phyloP scores from a whole-genome alignment of 2,329 filamentous ascomycete species.

The Pleurostoma richardsiae region DNA sequence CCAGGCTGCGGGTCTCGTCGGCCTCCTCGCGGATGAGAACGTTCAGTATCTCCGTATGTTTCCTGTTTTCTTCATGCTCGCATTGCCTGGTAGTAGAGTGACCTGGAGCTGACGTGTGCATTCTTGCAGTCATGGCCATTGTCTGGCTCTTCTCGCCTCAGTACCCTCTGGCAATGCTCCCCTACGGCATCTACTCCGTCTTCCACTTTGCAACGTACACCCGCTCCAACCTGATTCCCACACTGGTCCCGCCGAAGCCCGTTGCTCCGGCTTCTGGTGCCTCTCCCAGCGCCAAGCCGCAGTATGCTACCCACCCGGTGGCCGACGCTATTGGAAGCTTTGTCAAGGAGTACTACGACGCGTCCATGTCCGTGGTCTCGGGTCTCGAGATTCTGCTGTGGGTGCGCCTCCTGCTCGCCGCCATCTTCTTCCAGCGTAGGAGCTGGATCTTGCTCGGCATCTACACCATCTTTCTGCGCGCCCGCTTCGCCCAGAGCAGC shows the following conservation, averaged over 20 bases:
- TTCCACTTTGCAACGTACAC: constrained; percentile 98
- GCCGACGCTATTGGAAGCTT: constrained; percentile 85
- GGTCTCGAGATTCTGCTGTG: constrained; percentile 83
- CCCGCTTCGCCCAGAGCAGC: constrained; percentile 81
- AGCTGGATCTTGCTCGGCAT: constrained; percentile 82
- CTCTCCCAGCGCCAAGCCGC: constrained; percentile 53
- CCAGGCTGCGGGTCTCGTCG: constrained; percentile 51
- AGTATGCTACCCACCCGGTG: constrained; percentile 51
- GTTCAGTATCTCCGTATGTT: constrained; percentile 90
- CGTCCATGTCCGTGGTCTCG: constrained; percentile 90
- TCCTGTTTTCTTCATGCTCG: background rate
- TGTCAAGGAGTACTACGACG: constrained; percentile 97
- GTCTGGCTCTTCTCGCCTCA: constrained; percentile 93
- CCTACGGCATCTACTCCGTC: constrained; percentile 93
- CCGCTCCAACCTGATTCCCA: constrained; percentile 87
- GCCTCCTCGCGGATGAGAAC: constrained; percentile 83
- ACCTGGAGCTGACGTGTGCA: constrained; percentile 8
- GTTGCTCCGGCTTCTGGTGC: constrained; percentile 47
- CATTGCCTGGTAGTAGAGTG: background rate
- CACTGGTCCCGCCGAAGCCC: constrained; percentile 64
- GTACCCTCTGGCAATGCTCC: constrained; percentile 83
- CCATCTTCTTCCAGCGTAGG: constrained; percentile 81
- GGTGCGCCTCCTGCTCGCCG: constrained; percentile 74
- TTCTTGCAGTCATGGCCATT: constrained; percentile 72
- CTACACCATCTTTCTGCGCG: constrained; percentile 91